These are phyloP conservation scores for Pleurotus tuoliensis DNA, from an alignment of 768 basidiomycete genomes.

Conservation along the genomic window DNA sequence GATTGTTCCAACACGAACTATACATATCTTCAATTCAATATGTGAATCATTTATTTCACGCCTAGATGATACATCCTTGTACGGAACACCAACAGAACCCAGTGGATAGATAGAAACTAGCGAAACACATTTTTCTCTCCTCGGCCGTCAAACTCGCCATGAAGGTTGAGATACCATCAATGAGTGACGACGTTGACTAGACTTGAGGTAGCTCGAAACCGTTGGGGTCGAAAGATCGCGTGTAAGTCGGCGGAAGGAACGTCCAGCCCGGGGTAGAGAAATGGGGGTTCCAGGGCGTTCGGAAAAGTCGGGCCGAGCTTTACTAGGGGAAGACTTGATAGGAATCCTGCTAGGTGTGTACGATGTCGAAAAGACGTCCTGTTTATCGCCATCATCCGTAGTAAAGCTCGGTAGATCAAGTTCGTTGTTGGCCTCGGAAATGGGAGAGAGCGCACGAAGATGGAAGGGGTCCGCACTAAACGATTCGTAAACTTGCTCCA, in stretches of 20 bases:
- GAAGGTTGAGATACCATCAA: neutral
- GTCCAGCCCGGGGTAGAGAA: neutral
- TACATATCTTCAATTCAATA: too few species aligned
- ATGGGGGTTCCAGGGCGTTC: neutral
- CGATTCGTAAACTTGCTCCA: neutral
- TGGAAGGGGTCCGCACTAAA: neutral
- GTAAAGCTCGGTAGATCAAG: neutral
- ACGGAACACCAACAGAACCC: too few species aligned
- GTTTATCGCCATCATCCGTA: neutral
- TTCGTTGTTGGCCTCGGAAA: neutral
- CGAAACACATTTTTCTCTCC: neutral
- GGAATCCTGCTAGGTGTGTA: too few species aligned
- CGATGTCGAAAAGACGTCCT: neutral
- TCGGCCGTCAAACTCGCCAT: neutral
- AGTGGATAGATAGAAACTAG: too few species aligned
- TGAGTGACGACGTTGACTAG: neutral
- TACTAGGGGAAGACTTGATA: too few species aligned
- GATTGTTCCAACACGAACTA: too few species aligned
- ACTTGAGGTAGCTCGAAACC: neutral
- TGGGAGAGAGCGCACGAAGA: neutral
- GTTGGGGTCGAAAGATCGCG: conserved; percentile 5
- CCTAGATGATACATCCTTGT: too few species aligned
- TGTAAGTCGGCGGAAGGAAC: neutral
- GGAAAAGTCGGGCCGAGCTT: too few species aligned
- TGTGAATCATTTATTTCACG: too few species aligned